Conservation (phyloP, 148 eudicot species). For the Suaeda aralocaspica region DNA sequence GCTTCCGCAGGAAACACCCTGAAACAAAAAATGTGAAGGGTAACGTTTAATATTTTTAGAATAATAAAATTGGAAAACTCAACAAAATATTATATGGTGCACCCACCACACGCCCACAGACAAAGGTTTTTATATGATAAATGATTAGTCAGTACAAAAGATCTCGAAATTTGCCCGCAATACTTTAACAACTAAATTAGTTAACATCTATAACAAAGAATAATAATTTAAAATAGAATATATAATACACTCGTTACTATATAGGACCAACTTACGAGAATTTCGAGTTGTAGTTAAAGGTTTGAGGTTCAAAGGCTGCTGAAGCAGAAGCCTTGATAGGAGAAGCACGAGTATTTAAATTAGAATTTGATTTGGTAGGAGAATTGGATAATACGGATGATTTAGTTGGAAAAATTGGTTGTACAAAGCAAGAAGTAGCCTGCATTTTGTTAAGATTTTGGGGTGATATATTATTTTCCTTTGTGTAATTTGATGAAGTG, state of each 20-base stretch:
- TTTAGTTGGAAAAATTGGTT: conserved; percentile 22
- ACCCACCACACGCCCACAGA: background rate
- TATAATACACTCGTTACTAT: too few species aligned
- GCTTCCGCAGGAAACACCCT: conserved; percentile 80
- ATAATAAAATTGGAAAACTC: too few species aligned
- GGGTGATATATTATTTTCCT: background rate
- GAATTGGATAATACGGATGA: conserved; percentile 1
- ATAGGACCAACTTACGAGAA: conserved; percentile 44
- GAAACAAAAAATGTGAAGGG: background rate
- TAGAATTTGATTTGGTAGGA: background rate
- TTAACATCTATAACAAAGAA: too few species aligned
- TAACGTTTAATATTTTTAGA: too few species aligned
- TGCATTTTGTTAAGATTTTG: conserved; percentile 35
- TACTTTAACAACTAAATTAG: background rate
- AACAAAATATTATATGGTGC: too few species aligned
- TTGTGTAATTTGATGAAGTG: background rate
- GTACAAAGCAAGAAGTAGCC: conserved; percentile 34
- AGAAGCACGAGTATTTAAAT: background rate
- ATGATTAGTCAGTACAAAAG: too few species aligned
- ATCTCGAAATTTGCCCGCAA: too few species aligned
- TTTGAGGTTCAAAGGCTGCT: conserved; percentile 20
- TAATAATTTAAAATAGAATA: too few species aligned
- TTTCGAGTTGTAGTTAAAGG: conserved; percentile 48
- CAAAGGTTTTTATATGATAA: too few species aligned
- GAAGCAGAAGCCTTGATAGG: conserved; percentile 23